These are phyloP conservation scores for Colletotrichum melonis DNA, from an alignment of 2,329 filamentous ascomycete species.

Conservation along the genomic window DNA sequence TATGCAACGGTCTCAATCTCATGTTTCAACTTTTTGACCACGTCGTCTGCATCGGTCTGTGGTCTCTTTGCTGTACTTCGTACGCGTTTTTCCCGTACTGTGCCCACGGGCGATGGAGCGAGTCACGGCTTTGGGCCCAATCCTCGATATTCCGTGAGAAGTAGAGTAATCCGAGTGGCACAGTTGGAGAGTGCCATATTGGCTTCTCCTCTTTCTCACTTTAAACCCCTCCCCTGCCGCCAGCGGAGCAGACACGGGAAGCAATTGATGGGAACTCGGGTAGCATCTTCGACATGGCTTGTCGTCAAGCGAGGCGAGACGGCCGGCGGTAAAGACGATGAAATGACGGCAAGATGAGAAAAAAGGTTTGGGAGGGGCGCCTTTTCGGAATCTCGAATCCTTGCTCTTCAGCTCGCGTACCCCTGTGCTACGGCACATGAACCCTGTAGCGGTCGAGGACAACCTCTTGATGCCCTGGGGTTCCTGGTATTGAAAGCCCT, in stretches of 20 bases:
- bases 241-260: background rate
- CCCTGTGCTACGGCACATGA: slow-evolving; percentile 19
- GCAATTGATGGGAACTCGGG: background rate
- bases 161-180: slow-evolving; percentile 11
- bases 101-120: background rate
- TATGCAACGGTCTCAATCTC: background rate
- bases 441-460: background rate
- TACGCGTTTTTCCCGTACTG: background rate
- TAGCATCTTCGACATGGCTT: slow-evolving; percentile 16
- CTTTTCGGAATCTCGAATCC: slow-evolving; percentile 17
- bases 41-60: background rate
- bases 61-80: background rate
- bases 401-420: slow-evolving; percentile 12
- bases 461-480: slow-evolving; percentile 11
- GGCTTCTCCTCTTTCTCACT: background rate
- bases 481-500: background rate
- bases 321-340: slow-evolving; percentile 9
- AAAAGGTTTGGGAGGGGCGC: slow-evolving; percentile 8
- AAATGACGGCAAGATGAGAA: slow-evolving; percentile 2
- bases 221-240: background rate
- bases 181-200: slow-evolving; percentile 4
- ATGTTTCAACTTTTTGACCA: background rate
- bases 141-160: background rate
- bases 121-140: background rate
- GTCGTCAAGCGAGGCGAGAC: slow-evolving; percentile 21